Conservation (phyloP, 805 yeast species). For the Candida maris region DNA sequence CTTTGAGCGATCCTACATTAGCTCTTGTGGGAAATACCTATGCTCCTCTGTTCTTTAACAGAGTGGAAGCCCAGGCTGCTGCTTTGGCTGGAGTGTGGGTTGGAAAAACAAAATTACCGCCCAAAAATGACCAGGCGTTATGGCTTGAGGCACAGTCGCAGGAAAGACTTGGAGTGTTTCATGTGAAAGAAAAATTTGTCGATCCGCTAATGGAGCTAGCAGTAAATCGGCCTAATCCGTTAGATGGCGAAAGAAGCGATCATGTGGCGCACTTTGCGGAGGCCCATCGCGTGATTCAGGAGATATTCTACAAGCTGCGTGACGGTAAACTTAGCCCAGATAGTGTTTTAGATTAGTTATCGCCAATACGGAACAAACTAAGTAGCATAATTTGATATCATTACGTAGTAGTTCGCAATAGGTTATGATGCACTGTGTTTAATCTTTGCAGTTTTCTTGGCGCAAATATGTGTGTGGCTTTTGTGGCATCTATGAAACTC, state of each 20-base stretch:
- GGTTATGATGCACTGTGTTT: no score
- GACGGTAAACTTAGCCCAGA: neutral
- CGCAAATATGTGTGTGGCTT: no score
- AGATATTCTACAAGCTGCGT: neutral
- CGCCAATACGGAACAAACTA: no score
- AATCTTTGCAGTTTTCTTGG: no score
- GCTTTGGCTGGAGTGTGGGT: slow-evolving; percentile 54
- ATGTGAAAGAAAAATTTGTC: neutral
- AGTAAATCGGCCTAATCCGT: neutral
- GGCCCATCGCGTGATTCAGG: neutral
- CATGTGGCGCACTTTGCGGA: neutral
- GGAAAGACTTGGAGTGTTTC: neutral
- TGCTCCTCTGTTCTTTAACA: slow-evolving; percentile 40
- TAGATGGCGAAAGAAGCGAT: neutral
- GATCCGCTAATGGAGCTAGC: slow-evolving; percentile 1
- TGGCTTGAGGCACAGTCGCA: slow-evolving; percentile 1
- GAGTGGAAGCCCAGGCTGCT: slow-evolving; percentile 45
- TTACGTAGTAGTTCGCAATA: no score
- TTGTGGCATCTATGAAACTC: no score
- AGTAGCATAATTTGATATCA: no score
- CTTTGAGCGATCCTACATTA: slow-evolving; percentile 38
- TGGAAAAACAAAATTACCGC: slow-evolving; percentile 20
- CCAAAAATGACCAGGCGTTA: slow-evolving; percentile 2
- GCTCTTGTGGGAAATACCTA: slow-evolving; percentile 36
- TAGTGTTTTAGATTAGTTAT: neutral